phyloP scores from a whole-genome alignment of 441 rosid genomes.

The Bruguiera hainesii region DNA sequence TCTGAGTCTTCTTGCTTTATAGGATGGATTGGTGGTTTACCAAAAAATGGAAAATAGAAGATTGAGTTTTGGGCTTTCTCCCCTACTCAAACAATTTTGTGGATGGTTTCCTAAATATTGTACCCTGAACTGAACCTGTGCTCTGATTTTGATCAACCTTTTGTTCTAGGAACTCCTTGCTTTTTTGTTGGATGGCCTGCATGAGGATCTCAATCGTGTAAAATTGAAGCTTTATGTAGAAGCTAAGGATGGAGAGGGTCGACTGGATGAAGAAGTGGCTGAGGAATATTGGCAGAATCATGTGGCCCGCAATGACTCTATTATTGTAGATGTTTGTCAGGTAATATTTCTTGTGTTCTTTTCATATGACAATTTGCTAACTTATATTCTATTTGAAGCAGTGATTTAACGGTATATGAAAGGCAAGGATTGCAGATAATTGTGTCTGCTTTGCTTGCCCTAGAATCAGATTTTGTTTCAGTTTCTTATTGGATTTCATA shows the following conservation, averaged over 20 bases:
- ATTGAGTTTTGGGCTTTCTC: neutral
- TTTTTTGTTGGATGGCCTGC: slow-evolving; percentile 78
- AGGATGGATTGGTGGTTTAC: too few relatives aligned
- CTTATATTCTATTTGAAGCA: neutral
- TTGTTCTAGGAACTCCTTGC: slow-evolving; percentile 59
- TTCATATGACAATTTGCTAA: slow-evolving; percentile 4
- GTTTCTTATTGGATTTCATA: neutral
- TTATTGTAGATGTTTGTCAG: slow-evolving; percentile 58
- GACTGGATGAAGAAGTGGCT: slow-evolving; percentile 59
- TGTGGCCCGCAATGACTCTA: slow-evolving; percentile 61
- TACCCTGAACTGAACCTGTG: neutral
- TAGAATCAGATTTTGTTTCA: neutral
- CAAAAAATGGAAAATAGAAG: neutral
- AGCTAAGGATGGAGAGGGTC: slow-evolving; percentile 56
- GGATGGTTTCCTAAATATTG: neutral
- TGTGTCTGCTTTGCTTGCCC: neutral
- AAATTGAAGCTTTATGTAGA: slow-evolving; percentile 67
- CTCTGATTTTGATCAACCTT: slow-evolving; percentile 7
- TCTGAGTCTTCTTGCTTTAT: slow-evolving; percentile 18
- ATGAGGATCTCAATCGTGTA: slow-evolving; percentile 80
- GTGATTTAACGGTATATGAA: neutral
- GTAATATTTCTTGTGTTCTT: slow-evolving; percentile 25
- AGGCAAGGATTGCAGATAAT: neutral
- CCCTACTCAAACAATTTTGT: neutral
- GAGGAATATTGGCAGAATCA: slow-evolving; percentile 68